Conservation (phyloP, 2,329 filamentous ascomycete genomes). For the Ophiocordyceps camponoti-rufipedis region DNA sequence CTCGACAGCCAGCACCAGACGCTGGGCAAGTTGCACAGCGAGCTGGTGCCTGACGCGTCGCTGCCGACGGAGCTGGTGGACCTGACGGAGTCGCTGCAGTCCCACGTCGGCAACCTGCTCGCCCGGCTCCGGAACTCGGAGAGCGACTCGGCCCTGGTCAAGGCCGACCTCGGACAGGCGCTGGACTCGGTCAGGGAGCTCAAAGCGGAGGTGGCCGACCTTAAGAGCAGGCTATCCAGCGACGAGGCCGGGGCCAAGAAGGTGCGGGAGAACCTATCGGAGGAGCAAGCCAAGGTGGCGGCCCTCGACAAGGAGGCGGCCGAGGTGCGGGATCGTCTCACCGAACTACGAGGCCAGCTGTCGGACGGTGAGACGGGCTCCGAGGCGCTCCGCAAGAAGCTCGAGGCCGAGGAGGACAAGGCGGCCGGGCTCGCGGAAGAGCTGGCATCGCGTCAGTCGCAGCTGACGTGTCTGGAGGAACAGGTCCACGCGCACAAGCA, state of each 20-base stretch:
- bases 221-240: constrained; percentile 30
- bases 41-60: constrained; percentile 33
- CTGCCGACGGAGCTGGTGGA: constrained; percentile 37
- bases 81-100: constrained; percentile 41
- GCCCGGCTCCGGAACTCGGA: constrained; percentile 42
- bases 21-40: constrained; percentile 39
- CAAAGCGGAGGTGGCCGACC: constrained; percentile 35
- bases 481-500: constrained; percentile 53
- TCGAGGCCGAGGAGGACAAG: constrained; percentile 59
- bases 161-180: constrained; percentile 43
- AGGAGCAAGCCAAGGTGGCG: constrained; percentile 33
- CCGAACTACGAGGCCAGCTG: constrained; percentile 49
- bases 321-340: constrained; percentile 52
- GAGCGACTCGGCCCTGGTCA: constrained; percentile 38
- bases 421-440: constrained; percentile 49
- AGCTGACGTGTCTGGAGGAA: constrained; percentile 56
- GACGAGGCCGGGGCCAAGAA: constrained; percentile 33
- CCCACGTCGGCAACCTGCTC: constrained; percentile 37
- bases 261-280: constrained; percentile 33
- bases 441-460: constrained; percentile 57
- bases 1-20: constrained; percentile 32
- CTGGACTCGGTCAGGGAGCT: constrained; percentile 35
- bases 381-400: constrained; percentile 54
- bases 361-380: constrained; percentile 72
- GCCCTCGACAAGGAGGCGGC: constrained; percentile 38